A percentile compares a stretch with the other conserved stretches of the same genome.
Evolutionary conservation across 2,329 filamentous ascomycete species (phyloP).

Genomic region (Cryphonectria radicalis): DNA sequence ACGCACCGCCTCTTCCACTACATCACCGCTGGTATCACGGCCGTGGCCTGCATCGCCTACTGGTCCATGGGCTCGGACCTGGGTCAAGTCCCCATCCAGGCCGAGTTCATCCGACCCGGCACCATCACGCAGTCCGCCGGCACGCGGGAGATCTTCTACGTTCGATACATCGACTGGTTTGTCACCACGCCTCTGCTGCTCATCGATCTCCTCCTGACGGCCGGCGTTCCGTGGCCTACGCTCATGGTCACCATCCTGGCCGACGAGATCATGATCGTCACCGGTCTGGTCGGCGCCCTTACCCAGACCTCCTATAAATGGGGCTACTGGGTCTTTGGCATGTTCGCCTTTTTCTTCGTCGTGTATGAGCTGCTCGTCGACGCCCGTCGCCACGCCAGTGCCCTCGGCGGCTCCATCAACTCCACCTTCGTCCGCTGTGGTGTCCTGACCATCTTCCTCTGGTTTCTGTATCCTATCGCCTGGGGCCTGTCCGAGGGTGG

Average conservation of each 20-base stretch:
- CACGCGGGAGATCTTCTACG: slow-evolving; percentile 68
- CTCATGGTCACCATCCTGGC: slow-evolving; percentile 65
- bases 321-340: slow-evolving; percentile 66
- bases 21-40: slow-evolving; percentile 61
- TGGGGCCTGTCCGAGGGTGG: slow-evolving; percentile 69
- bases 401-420: slow-evolving; percentile 57
- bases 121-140: slow-evolving; percentile 47
- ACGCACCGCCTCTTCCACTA: slow-evolving; percentile 66
- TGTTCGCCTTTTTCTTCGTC: slow-evolving; percentile 61
- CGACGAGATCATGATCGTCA: slow-evolving; percentile 70
- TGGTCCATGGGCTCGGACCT: slow-evolving; percentile 71
- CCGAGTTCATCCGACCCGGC: slow-evolving; percentile 56
- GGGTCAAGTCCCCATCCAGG: slow-evolving; percentile 65
- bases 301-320: slow-evolving; percentile 68
- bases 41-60: slow-evolving; percentile 65
- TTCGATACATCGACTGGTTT: slow-evolving; percentile 67
- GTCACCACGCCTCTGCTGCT: slow-evolving; percentile 68
- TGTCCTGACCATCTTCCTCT: slow-evolving; percentile 62
- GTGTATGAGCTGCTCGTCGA: slow-evolving; percentile 62
- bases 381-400: slow-evolving; percentile 58
- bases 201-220: slow-evolving; percentile 65
- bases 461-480: slow-evolving; percentile 67
- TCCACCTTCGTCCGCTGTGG: slow-evolving; percentile 60
- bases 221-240: slow-evolving; percentile 66
- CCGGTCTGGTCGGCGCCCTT: slow-evolving; percentile 67